These are phyloP conservation scores for Hyaloscypha finlandica DNA, from an alignment of 495 filamentous ascomycete genomes.

Conservation along the genomic window DNA sequence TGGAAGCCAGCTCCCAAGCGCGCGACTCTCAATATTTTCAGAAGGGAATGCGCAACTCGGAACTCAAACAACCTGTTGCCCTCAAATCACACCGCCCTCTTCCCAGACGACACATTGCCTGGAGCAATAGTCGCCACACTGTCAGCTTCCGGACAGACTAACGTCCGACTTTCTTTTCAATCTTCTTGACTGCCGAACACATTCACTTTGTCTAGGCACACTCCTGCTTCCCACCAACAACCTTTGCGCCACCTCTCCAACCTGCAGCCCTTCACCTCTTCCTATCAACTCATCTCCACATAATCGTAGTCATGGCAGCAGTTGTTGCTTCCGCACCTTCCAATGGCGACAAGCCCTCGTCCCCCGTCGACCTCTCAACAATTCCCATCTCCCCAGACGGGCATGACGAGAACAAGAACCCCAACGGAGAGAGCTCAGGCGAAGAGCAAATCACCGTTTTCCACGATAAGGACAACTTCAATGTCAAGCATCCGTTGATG, in stretches of 20 bases:
- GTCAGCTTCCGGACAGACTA: neutral
- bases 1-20: conserved; percentile 1
- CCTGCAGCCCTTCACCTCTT: neutral
- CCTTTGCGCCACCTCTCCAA: neutral
- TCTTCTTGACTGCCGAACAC: conserved; percentile 1
- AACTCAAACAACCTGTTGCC: conserved; percentile 2
- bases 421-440: conserved; percentile 36
- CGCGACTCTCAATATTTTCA: conserved; percentile 11
- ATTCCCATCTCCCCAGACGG: conserved; percentile 73
- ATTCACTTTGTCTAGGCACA: conserved; percentile 9
- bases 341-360: conserved; percentile 25
- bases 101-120: conserved; percentile 27
- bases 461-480: conserved; percentile 97
- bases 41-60: conserved; percentile 7
- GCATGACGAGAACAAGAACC: conserved; percentile 37
- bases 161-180: conserved; percentile 6
- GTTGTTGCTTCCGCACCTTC: conserved; percentile 38
- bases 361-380: conserved; percentile 57
- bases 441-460: conserved; percentile 84
- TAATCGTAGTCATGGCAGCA: conserved; percentile 11
- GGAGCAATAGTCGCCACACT: conserved; percentile 29
- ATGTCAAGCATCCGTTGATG: conserved; percentile 96
- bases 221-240: neutral
- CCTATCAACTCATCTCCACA: conserved; percentile 4
- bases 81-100: conserved; percentile 6